phyloP scores from a whole-genome alignment of 768 basidiomycete species.

The Russula lepida region DNA sequence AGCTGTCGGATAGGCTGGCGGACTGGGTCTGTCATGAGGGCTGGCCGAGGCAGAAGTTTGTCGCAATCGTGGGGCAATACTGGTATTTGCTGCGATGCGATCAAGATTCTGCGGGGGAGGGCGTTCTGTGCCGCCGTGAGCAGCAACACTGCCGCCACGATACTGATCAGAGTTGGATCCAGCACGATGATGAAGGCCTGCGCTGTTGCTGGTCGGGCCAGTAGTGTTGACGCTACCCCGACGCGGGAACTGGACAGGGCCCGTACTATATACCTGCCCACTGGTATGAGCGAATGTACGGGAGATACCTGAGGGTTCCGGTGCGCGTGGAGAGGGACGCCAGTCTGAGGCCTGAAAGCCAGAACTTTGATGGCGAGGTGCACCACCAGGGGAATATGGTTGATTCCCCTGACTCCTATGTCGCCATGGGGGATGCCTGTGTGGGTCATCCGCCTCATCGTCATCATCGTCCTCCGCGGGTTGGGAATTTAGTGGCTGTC shows the following conservation, averaged over 20 bases:
- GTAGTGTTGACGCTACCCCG: conserved; percentile 20
- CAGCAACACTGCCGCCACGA: neutral
- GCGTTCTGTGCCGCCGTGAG: neutral
- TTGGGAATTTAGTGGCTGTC: neutral
- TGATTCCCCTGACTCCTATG: no score
- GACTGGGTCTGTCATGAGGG: no score
- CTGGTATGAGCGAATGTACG: conserved; percentile 22
- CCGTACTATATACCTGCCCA: conserved; percentile 30
- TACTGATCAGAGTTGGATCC: conserved; percentile 10
- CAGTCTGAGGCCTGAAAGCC: neutral
- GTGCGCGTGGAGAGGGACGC: neutral
- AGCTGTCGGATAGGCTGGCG: neutral
- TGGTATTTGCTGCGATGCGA: conserved; percentile 1
- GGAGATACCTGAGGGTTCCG: conserved; percentile 15
- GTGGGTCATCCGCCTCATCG: neutral
- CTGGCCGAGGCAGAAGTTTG: no score
- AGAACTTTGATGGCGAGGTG: no score
- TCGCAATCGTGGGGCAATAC: neutral
- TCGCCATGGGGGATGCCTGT: neutral
- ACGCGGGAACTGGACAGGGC: conserved; percentile 33
- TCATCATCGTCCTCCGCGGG: conserved; percentile 1
- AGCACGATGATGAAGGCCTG: conserved; percentile 21
- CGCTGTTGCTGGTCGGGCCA: conserved; percentile 4
- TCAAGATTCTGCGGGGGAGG: conserved; percentile 19
- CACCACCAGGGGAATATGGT: no score